Base-by-base conservation (phyloP, 805 yeast species). In the Monosporozyma servazzii region DNA sequence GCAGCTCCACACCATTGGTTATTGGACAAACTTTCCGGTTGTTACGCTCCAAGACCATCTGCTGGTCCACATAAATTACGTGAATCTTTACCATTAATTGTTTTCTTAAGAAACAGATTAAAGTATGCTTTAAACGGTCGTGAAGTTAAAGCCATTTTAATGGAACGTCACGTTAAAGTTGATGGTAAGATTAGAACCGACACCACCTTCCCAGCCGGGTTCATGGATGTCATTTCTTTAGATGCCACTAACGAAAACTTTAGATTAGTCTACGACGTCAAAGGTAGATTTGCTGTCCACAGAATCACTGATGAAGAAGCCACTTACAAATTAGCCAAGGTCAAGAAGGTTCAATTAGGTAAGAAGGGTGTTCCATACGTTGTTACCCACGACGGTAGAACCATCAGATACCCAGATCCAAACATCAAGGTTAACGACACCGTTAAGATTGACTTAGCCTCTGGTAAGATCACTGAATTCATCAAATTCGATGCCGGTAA, bases 1-100 rank as follows among this genome's bases (percentile, higher is more conserved):
- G 96, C 98, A 76, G 99, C 99, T 76, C 99, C 99, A 83, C 86
- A 90, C 82, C 99, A 93, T 86, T 93, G 99, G 99, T 87, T 93
- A 95, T 88, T 93, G 82, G 99, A 95, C 95, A 93, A 93, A 81
- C 82, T 93, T 80, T 87, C 97, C 73, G 99, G 99, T 75, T 81
- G 88, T 72, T 93, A 93, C 76, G 99, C 99, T 62, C 99, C 99
- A 81, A 89, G 98, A 81, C 96, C 98, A 73, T 89, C 97, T 61
- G 85, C 96, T 68, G 99, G 99, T 82, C 99, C 99, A 75, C 99
- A 91, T 83, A 93, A 91, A 79, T 83, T 90, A 75, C 85, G 97
- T 77, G 98, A 90, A 81, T 90, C 96, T 59, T 85, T 90, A 72
- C 98, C 98, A 74, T 84, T 90, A 77, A 82, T 91, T 71, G 91